phyloP scores from a whole-genome alignment of 768 basidiomycete genomes.

The Auricularia cornea region DNA sequence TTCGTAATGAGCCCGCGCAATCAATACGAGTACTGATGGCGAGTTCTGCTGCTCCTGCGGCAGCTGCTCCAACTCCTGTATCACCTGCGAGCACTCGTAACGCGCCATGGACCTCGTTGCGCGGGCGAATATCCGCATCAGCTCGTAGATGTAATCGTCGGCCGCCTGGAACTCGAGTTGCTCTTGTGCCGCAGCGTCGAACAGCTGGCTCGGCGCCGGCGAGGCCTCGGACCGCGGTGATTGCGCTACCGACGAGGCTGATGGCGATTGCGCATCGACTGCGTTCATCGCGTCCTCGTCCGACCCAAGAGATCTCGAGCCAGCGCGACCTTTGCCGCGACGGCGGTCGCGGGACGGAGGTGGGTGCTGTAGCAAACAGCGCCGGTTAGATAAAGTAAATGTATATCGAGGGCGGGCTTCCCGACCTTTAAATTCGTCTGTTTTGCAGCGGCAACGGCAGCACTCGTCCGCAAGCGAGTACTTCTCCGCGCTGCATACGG shows the following conservation, averaged over 20 bases:
- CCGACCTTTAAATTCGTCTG: conserved; percentile 48
- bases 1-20: conserved; percentile 86
- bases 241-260: conserved; percentile 46
- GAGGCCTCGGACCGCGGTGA: conserved; percentile 61
- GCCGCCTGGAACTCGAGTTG: conserved; percentile 64
- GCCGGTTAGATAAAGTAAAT: conserved; percentile 1
- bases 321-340: conserved; percentile 43
- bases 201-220: conserved; percentile 57
- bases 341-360: conserved; percentile 47
- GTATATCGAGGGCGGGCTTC: not conserved
- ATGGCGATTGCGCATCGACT: conserved; percentile 42
- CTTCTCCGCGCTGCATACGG: conserved; percentile 55
- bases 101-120: conserved; percentile 66
- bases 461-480: conserved; percentile 53
- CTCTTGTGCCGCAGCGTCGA: conserved; percentile 65
- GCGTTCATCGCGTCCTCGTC: conserved; percentile 61
- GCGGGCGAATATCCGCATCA: conserved; percentile 72
- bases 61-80: conserved; percentile 69
- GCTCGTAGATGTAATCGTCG: conserved; percentile 74
- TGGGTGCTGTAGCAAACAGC: conserved; percentile 20
- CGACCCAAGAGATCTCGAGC: conserved; percentile 58
- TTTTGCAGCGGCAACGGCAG: conserved; percentile 37
- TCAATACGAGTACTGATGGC: conserved; percentile 70
- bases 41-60: conserved; percentile 66
- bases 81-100: conserved; percentile 68